phyloP scores from a whole-genome alignment of 768 basidiomycete species.

The Phanerochaete carnosa region DNA sequence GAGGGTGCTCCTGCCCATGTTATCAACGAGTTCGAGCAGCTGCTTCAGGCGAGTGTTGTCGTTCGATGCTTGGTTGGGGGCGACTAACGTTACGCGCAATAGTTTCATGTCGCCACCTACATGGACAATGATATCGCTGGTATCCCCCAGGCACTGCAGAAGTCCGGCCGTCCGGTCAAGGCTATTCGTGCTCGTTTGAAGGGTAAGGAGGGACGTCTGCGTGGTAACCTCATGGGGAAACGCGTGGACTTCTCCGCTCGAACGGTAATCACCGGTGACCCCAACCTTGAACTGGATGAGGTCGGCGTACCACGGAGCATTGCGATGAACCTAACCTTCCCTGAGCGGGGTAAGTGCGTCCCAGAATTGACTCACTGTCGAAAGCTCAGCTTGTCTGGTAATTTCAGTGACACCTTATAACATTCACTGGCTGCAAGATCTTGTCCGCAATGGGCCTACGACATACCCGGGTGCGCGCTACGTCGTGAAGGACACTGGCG shows the following conservation, averaged over 20 bases:
- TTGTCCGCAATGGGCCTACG: constrained; percentile 93
- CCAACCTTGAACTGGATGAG: constrained; percentile 93
- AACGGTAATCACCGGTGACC: constrained; percentile 98
- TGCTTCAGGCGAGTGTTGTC: constrained; percentile 73
- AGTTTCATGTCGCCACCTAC: constrained; percentile 99
- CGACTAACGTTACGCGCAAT: neutral
- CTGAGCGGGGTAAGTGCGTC: constrained; percentile 75
- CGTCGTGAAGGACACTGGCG: constrained; percentile 95
- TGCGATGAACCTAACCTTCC: constrained; percentile 97
- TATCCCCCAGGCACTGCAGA: constrained; percentile 95
- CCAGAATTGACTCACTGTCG: neutral
- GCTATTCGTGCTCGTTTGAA: constrained; percentile 97
- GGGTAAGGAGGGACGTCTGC: constrained; percentile 96
- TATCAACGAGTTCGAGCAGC: constrained; percentile 92
- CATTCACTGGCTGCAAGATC: constrained; percentile 88
- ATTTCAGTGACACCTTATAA: constrained; percentile 92
- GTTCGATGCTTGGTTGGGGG: neutral
- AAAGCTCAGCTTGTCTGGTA: constrained; percentile 3
- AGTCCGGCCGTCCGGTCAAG: constrained; percentile 96
- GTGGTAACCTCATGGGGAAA: constrained; percentile 99
- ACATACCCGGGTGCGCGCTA: constrained; percentile 96
- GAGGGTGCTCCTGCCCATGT: constrained; percentile 97
- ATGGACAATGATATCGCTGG: constrained; percentile 99
- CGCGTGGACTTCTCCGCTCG: constrained; percentile 99
- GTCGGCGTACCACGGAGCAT: constrained; percentile 95